Evolutionary conservation across 805 yeast genomes (phyloP).

Genomic region (Wickerhamomyces alni): DNA sequence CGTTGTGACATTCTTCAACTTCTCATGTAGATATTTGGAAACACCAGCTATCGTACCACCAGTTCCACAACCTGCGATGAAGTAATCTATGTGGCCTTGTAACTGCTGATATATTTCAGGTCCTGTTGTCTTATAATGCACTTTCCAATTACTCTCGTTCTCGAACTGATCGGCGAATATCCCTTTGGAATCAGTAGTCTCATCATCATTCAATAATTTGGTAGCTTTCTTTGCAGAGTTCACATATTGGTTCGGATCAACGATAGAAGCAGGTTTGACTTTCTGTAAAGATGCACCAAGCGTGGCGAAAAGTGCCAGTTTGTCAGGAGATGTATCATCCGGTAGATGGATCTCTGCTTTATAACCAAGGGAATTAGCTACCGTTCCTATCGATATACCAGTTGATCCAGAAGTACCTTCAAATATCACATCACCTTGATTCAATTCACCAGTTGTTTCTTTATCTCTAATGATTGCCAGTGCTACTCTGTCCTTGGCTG

Average conservation of each 20-base stretch:
- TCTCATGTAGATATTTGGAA: constrained; percentile 60
- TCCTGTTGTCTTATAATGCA: constrained; percentile 80
- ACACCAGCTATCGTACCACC: constrained; percentile 98
- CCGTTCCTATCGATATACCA: constrained; percentile 86
- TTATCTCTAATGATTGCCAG: constrained; percentile 70
- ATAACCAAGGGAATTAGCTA: constrained; percentile 87
- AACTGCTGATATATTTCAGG: constrained; percentile 87
- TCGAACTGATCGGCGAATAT: constrained; percentile 95
- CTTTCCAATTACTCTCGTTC: constrained; percentile 83
- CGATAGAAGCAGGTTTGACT: constrained; percentile 92
- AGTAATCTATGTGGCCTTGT: constrained; percentile 58
- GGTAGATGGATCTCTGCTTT: constrained; percentile 91
- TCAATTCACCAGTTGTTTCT: constrained; percentile 51
- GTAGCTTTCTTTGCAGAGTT: constrained; percentile 77
- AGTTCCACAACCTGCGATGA: constrained; percentile 92
- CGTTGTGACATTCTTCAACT: constrained; percentile 32
- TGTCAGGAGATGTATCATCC: constrained; percentile 86
- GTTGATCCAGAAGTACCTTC: constrained; percentile 98
- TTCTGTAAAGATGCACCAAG: constrained; percentile 80
- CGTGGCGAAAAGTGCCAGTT: constrained; percentile 60
- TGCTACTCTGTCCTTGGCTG: constrained; percentile 94
- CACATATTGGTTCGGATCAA: constrained; percentile 89
- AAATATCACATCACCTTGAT: constrained; percentile 65
- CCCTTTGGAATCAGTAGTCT: constrained; percentile 41
- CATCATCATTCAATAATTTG: constrained; percentile 33